Conservation (phyloP, 768 basidiomycete species). For the Psilocybe azurescens region DNA sequence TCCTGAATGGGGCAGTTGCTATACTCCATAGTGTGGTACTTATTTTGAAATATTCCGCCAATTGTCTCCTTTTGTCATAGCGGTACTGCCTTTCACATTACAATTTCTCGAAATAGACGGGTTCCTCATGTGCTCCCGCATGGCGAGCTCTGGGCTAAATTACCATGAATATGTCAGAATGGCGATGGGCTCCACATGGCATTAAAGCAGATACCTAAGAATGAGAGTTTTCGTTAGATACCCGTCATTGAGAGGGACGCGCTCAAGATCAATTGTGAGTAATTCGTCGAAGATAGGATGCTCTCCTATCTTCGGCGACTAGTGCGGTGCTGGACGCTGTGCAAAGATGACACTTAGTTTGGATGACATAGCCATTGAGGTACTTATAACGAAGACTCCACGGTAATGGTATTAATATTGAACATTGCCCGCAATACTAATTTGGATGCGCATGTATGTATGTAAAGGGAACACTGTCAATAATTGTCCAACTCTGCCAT, state of each 20-base stretch:
- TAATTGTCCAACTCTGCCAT: not conserved
- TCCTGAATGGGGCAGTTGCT: too few species aligned
- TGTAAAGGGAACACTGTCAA: not conserved
- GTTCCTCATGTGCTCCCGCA: slow-evolving; percentile 44
- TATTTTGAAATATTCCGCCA: too few species aligned
- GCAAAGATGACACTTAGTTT: slow-evolving; percentile 7
- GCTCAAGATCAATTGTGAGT: slow-evolving; percentile 54
- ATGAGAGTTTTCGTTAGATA: slow-evolving; percentile 54
- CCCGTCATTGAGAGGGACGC: slow-evolving; percentile 47
- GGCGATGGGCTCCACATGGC: not conserved
- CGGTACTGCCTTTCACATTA: too few species aligned
- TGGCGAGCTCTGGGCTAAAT: slow-evolving; percentile 42
- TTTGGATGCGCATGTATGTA: not conserved
- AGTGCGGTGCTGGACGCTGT: not conserved
- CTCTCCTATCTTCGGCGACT: slow-evolving; percentile 40
- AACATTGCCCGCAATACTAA: not conserved
- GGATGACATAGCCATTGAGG: not conserved
- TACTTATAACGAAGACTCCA: too few species aligned
- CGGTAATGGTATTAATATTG: too few species aligned
- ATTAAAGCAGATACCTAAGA: slow-evolving; percentile 17
- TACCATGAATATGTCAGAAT: too few species aligned
- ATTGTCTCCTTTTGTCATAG: too few species aligned
- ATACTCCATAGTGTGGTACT: too few species aligned
- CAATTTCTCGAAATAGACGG: slow-evolving; percentile 11
- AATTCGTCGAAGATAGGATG: slow-evolving; percentile 40